Evolutionary conservation across 140 eudicot genomes (phyloP).

Genomic region (Stevia rebaudiana): DNA sequence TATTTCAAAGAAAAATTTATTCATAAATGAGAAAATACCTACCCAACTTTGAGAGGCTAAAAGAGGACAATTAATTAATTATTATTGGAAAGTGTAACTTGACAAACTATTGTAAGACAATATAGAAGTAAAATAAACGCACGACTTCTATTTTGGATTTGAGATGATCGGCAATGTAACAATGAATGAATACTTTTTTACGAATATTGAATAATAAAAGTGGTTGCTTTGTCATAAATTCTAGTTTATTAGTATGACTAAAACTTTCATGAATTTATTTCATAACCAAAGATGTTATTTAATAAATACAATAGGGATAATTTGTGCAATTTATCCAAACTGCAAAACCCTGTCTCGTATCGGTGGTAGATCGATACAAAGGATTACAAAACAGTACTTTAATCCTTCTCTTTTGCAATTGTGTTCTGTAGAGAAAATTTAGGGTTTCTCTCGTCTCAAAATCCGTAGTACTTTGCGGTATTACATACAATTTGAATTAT

Average conservation of each 20-base stretch:
- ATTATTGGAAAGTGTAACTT: no score
- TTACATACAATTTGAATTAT: constrained; percentile 1
- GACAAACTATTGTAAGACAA: no score
- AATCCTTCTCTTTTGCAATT: background rate
- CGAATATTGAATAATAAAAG: no score
- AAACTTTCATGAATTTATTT: background rate
- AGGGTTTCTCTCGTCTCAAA: constrained; percentile 21
- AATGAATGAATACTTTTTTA: no score
- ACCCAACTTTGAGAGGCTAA: no score
- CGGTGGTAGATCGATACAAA: constrained; percentile 1
- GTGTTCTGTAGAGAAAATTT: background rate
- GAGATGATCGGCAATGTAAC: no score
- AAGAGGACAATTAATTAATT: no score
- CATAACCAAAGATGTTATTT: background rate
- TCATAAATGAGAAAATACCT: no score
- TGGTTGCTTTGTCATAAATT: no score
- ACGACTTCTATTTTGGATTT: no score
- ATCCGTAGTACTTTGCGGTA: background rate
- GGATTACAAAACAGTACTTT: background rate
- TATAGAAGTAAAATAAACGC: no score
- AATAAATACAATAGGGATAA: background rate
- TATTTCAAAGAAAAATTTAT: no score
- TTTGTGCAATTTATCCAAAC: background rate
- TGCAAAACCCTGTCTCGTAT: constrained; percentile 21
- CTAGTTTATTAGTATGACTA: background rate